Evolutionary conservation across 1,139 yeast genomes (phyloP).

Genomic region (Lodderomyces jiufengensis): DNA sequence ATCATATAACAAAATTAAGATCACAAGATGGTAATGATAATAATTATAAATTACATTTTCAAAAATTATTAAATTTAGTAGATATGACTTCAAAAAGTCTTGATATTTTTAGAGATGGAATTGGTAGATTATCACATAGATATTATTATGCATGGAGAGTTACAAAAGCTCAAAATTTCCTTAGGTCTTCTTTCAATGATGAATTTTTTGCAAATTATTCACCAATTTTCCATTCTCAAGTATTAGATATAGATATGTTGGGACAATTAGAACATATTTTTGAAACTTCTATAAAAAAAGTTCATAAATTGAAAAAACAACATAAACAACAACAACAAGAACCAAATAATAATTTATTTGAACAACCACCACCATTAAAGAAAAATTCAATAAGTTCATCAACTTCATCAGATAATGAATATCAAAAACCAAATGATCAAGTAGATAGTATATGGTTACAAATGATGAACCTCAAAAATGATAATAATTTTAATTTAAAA

Average conservation of each 20-base stretch:
- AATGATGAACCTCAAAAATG: slow-evolving; percentile 25
- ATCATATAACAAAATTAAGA: slow-evolving; percentile 13
- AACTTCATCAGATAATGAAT: slow-evolving; percentile 11
- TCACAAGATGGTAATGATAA: slow-evolving; percentile 9
- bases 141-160: slow-evolving; percentile 40
- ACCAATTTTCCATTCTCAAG: slow-evolving; percentile 10
- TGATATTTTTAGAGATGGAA: slow-evolving; percentile 18
- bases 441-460: slow-evolving; percentile 29
- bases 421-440: slow-evolving; percentile 18
- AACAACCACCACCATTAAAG: background rate
- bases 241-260: slow-evolving; percentile 17
- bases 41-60: slow-evolving; percentile 12
- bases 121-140: slow-evolving; percentile 23
- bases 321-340: slow-evolving; percentile 1
- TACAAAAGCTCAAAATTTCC: slow-evolving; percentile 28
- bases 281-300: slow-evolving; percentile 14
- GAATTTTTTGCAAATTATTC: slow-evolving; percentile 17
- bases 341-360: slow-evolving; percentile 1
- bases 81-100: slow-evolving; percentile 17
- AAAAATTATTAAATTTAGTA: slow-evolving; percentile 14
- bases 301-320: slow-evolving; percentile 10
- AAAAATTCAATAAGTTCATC: slow-evolving; percentile 7
- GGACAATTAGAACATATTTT: slow-evolving; percentile 21
- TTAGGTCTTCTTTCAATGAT: slow-evolving; percentile 22
- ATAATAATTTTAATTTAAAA: slow-evolving; percentile 8